Evolutionary conservation across 768 basidiomycete species (phyloP).

Genomic region (Glaciozyma antarctica): DNA sequence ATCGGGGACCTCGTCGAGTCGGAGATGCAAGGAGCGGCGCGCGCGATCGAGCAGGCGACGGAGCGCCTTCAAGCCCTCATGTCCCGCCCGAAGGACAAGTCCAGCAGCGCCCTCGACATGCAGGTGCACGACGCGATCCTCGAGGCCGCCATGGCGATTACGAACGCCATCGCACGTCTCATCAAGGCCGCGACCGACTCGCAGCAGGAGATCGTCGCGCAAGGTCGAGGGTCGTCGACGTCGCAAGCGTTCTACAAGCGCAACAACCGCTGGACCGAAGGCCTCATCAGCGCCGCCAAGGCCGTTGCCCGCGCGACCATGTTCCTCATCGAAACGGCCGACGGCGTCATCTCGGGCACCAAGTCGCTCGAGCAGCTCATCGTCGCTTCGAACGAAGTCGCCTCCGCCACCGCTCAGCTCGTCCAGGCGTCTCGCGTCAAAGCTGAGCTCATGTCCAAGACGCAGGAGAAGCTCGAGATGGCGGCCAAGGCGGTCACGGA

Average conservation of each 20-base stretch:
- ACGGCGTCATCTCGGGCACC: slow-evolving; percentile 82
- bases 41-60: slow-evolving; percentile 87
- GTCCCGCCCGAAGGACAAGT: slow-evolving; percentile 75
- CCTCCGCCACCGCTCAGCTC: slow-evolving; percentile 91
- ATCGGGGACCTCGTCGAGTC: slow-evolving; percentile 92
- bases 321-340: slow-evolving; percentile 90
- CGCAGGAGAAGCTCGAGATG: slow-evolving; percentile 87
- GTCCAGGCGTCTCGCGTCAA: slow-evolving; percentile 98
- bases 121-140: slow-evolving; percentile 98
- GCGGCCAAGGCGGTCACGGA: slow-evolving; percentile 97
- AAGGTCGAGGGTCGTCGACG: slow-evolving; percentile 85
- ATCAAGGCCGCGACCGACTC: slow-evolving; percentile 96
- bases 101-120: slow-evolving; percentile 80
- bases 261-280: slow-evolving; percentile 99
- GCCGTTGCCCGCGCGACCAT: slow-evolving; percentile 94
- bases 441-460: slow-evolving; percentile 96
- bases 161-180: slow-evolving; percentile 82
- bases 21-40: slow-evolving; percentile 88
- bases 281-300: slow-evolving; percentile 94
- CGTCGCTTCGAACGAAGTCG: slow-evolving; percentile 98
- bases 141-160: slow-evolving; percentile 85
- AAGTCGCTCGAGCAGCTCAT: slow-evolving; percentile 98
- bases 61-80: slow-evolving; percentile 82
- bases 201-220: slow-evolving; percentile 92
- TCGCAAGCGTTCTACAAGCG: slow-evolving; percentile 98